Conservation (phyloP, 192 early-diverging fungal species). For the Anaeromyces robustus region DNA sequence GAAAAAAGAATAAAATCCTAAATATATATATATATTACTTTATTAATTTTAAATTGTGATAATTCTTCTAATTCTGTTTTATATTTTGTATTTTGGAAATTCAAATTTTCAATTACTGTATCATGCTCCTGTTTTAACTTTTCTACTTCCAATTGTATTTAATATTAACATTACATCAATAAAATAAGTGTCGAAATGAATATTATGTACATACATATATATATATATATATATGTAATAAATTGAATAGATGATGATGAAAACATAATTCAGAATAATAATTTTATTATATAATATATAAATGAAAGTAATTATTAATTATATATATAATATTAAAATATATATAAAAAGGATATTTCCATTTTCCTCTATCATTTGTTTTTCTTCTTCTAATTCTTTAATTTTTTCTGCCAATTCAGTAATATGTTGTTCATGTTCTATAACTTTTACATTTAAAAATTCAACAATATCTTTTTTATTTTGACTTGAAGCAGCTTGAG, state of each 20-base stretch:
- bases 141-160: slow-evolving; percentile 10
- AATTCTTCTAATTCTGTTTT: slow-evolving; percentile 31
- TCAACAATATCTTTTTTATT: slow-evolving; percentile 54
- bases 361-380: slow-evolving; percentile 16
- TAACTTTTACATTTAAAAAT: slow-evolving; percentile 47
- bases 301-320: background rate
- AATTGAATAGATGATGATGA: too few relatives aligned
- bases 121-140: slow-evolving; percentile 3
- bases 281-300: background rate
- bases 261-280: background rate
- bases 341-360: slow-evolving; percentile 1
- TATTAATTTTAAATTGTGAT: slow-evolving; percentile 21
- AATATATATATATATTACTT: slow-evolving; percentile 19
- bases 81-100: slow-evolving; percentile 14
- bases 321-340: background rate
- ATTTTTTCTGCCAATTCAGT: slow-evolving; percentile 16
- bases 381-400: slow-evolving; percentile 25
- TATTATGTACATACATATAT: too few relatives aligned
- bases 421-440: slow-evolving; percentile 39
- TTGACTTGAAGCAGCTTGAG: slow-evolving; percentile 29
- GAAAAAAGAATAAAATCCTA: too few relatives aligned
- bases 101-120: slow-evolving; percentile 13
- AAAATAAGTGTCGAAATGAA: too few relatives aligned
- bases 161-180: too few relatives aligned
- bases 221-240: too few relatives aligned